Percentiles rank a stretch among this genome's conserved stretches.
These are phyloP conservation scores for Leccinellum rugosiceps DNA, from an alignment of 768 basidiomycete genomes.

Conservation along the genomic window DNA sequence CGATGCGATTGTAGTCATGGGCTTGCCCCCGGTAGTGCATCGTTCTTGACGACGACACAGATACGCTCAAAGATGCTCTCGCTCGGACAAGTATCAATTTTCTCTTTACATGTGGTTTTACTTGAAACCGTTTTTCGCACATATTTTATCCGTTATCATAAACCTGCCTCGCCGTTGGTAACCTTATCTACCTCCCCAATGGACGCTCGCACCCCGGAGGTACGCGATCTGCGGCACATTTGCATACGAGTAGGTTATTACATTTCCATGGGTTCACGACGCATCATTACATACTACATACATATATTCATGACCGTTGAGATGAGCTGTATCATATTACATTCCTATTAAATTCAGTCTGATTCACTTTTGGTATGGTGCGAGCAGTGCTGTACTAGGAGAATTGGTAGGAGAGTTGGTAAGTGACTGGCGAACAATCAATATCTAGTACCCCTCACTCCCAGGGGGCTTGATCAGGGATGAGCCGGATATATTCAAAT, in stretches of 20 bases:
- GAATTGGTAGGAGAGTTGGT: too few species aligned
- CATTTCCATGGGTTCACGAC: neutral
- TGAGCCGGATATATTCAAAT: neutral
- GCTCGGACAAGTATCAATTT: neutral
- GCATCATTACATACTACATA: neutral
- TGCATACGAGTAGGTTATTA: neutral
- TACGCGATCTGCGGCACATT: neutral
- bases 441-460: too few species aligned
- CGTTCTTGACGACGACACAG: neutral
- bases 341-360: neutral
- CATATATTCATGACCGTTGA: neutral
- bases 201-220: conserved; percentile 5
- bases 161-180: conserved; percentile 4
- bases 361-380: neutral
- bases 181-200: conserved; percentile 12
- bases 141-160: conserved; percentile 26
- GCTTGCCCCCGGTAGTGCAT: conserved; percentile 6
- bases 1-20: neutral
- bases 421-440: too few species aligned
- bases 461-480: too few species aligned
- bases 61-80: too few species aligned
- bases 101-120: neutral
- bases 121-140: conserved; percentile 1
- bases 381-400: too few species aligned
- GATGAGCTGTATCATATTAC: neutral